Base-by-base conservation (phyloP, 768 basidiomycete species). In the Trametes gibbosa region DNA sequence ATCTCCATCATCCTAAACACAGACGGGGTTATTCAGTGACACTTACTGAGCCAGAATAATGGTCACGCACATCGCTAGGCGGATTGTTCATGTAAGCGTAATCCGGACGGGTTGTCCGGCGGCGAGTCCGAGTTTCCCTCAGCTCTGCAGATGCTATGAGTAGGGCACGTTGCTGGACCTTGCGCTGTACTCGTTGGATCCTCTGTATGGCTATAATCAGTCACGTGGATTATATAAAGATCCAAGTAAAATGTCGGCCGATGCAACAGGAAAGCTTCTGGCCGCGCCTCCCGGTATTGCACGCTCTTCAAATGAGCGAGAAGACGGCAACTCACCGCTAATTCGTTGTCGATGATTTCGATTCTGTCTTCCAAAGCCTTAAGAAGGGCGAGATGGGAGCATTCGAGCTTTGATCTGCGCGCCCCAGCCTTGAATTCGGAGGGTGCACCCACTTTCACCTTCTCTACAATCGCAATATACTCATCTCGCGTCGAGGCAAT, bases 71-170 rank as follows among this genome's bases (percentile, higher is more conserved):
- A 73, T 88, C 90, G 65, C 84, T 87, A 57, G 82, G 84, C 64
- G 77, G 74, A 57, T 79, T 79, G 65, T 86, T 81, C 66, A 81
- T 78, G 72, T 92, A 91, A 51, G 89, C 89, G 73, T 94, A 94
- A 76, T 92, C 88, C 47, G 89, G 88, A 62, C 82, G 84, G 42
- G 81, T 81, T 2, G 86, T 84, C 73, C 83, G 81, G 53, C 87
- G 80, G 59, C 90, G 81, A 19, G 91, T 92, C 59, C 92, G 81
- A 25, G 90, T 92, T 72, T 86, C 84, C 61, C 90, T 82, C 58
- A 91, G 74, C 70, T 92, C 90, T 37, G 87, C 84, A 70, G 91
- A 89, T 19, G 85, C 89, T 63, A 86, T 74, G 57, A 86, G 74
- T 39, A 84, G 69, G 45, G 83, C 78, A 47, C 79, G 80, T 68